Percentiles rank a stretch among this genome's conserved stretches.
These are phyloP conservation scores for Sedum album DNA, from an alignment of 164 flowering plant genomes.

Conservation along the genomic window DNA sequence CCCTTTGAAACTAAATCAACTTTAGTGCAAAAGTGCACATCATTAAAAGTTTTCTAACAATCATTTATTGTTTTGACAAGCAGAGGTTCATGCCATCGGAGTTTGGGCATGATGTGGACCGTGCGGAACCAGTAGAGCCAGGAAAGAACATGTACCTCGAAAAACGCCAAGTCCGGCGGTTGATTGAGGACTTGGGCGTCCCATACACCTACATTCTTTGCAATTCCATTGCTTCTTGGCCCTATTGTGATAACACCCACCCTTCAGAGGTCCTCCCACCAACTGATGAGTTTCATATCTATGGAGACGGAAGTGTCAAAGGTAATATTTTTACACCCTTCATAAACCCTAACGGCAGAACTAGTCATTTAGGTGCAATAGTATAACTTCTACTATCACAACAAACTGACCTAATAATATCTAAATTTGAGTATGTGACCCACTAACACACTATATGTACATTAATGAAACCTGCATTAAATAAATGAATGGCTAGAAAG, in stretches of 20 bases:
- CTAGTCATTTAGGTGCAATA: too few relatives aligned
- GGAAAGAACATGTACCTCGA: slow-evolving; percentile 52
- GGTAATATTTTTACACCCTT: slow-evolving; percentile 26
- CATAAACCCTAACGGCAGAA: background rate
- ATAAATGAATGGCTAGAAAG: background rate
- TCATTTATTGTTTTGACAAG: background rate
- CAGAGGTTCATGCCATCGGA: slow-evolving; percentile 78
- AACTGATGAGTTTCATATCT: slow-evolving; percentile 50
- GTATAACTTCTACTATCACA: too few relatives aligned
- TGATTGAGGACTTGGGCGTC: slow-evolving; percentile 31
- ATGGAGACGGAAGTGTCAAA: slow-evolving; percentile 69
- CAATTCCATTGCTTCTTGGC: slow-evolving; percentile 78
- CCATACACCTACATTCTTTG: slow-evolving; percentile 67
- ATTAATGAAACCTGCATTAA: background rate
- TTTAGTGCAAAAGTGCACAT: background rate
- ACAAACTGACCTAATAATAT: too few relatives aligned
- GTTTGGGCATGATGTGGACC: slow-evolving; percentile 66
- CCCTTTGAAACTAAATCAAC: background rate
- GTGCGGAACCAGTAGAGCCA: slow-evolving; percentile 68
- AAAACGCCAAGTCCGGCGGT: slow-evolving; percentile 39
- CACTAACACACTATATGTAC: background rate
- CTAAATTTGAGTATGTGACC: background rate
- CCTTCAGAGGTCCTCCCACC: slow-evolving; percentile 64
- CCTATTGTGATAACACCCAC: slow-evolving; percentile 60
- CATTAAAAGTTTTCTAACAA: too few relatives aligned